These are phyloP conservation scores for Uronychia binucleata DNA, from an alignment of 73 alveolate genomes.

Conservation along the genomic window DNA sequence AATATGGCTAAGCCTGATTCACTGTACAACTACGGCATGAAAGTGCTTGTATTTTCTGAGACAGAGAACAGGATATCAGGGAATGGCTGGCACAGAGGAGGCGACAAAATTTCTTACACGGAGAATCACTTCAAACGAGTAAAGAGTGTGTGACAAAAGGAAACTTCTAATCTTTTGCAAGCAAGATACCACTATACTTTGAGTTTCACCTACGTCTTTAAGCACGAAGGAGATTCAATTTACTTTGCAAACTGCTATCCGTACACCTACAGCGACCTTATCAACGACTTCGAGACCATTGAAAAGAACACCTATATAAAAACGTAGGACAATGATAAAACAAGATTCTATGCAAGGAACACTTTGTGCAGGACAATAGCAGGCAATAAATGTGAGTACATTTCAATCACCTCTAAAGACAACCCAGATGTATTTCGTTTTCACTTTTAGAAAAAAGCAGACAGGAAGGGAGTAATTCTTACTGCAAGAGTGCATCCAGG, in stretches of 20 bases:
- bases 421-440: constrained; percentile 43
- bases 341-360: constrained; percentile 36
- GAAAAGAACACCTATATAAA: background rate
- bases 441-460: constrained; percentile 47
- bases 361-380: constrained; percentile 74
- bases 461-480: constrained; percentile 78
- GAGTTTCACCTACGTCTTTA: constrained; percentile 65
- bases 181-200: constrained; percentile 51
- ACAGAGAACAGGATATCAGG: constrained; percentile 39
- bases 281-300: background rate
- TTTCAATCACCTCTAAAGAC: constrained; percentile 63
- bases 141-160: constrained; percentile 10
- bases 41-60: constrained; percentile 87
- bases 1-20: constrained; percentile 98
- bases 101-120: constrained; percentile 51
- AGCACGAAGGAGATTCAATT: constrained; percentile 60
- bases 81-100: constrained; percentile 73
- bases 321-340: background rate
- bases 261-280: constrained; percentile 78
- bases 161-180: background rate
- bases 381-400: constrained; percentile 75
- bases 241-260: constrained; percentile 85
- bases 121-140: constrained; percentile 41
- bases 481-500: constrained; percentile 99
- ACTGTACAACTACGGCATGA: constrained; percentile 94